Percentiles rank a stretch among this genome's conserved stretches.
phyloP scores from a whole-genome alignment of 345 rosid genomes.

The Acer negundo region DNA sequence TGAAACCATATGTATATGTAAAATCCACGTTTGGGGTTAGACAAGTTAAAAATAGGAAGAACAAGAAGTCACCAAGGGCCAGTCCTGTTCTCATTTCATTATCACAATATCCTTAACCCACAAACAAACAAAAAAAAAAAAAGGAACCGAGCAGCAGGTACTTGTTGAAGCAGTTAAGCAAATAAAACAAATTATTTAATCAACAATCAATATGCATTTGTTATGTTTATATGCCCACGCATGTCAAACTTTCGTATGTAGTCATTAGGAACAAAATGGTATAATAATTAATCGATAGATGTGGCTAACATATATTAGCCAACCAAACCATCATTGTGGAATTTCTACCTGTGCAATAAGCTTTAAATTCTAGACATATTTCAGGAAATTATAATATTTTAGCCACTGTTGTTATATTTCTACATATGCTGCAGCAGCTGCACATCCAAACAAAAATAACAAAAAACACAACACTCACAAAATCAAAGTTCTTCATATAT shows the following conservation, averaged over 20 bases:
- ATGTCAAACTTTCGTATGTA: not conserved
- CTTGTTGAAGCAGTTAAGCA: constrained; percentile 6
- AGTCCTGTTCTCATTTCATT: not conserved
- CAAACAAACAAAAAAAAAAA: not conserved
- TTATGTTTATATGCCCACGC: not conserved
- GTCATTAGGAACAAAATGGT: not conserved
- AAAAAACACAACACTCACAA: not conserved
- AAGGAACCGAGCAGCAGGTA: not conserved
- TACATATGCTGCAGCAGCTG: not conserved
- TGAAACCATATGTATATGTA: not conserved
- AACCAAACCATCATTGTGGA: not conserved
- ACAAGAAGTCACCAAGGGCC: not conserved
- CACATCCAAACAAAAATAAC: not conserved
- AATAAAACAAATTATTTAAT: not conserved
- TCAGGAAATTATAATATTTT: not conserved
- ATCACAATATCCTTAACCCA: constrained; percentile 1
- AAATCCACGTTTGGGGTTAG: not conserved
- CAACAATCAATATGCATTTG: not conserved
- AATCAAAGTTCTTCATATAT: not conserved
- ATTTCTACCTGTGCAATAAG: not conserved
- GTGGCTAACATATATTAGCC: not conserved
- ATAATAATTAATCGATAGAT: not conserved
- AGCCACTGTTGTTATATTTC: not conserved
- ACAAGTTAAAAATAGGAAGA: too few species aligned
- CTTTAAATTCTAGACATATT: not conserved